Evolutionary conservation across 768 basidiomycete genomes (phyloP).

Genomic region (Mycena rebaudengoi): DNA sequence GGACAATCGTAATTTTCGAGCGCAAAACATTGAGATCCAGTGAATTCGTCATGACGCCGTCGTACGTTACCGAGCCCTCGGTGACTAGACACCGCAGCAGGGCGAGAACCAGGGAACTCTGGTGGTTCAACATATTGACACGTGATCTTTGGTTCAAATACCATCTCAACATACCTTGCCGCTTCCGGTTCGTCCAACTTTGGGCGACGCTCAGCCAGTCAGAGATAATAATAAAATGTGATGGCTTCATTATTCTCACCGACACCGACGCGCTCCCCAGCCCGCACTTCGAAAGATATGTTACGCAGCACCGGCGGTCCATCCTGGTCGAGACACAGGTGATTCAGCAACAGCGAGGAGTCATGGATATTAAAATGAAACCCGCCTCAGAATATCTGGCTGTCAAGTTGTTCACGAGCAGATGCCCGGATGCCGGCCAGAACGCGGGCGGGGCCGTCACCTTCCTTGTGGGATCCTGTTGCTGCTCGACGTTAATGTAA

Average conservation of each 20-base stretch:
- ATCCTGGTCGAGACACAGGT: conserved; percentile 26
- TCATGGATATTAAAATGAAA: neutral
- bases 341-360: neutral
- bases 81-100: conserved; percentile 59
- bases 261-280: conserved; percentile 58
- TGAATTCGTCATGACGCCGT: conserved; percentile 47
- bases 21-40: conserved; percentile 58
- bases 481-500: conserved; percentile 57
- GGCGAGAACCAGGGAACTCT: conserved; percentile 56
- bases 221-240: no score
- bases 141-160: neutral
- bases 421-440: conserved; percentile 58
- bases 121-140: no score
- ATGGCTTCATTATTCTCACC: conserved; percentile 30
- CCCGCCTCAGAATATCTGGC: conserved; percentile 42
- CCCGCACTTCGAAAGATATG: conserved; percentile 51
- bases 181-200: conserved; percentile 68
- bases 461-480: conserved; percentile 42
- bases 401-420: conserved; percentile 53
- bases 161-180: conserved; percentile 47
- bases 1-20: conserved; percentile 55
- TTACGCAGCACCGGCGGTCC: conserved; percentile 56
- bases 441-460: conserved; percentile 56
- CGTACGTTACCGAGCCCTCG: conserved; percentile 55
- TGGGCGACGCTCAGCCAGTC: conserved; percentile 24